Evolutionary conservation across 1,284 basidiomycete species (phyloP), one percentile per base, ranked within the genome.

Genomic region (Moniliella sp.): DNA sequence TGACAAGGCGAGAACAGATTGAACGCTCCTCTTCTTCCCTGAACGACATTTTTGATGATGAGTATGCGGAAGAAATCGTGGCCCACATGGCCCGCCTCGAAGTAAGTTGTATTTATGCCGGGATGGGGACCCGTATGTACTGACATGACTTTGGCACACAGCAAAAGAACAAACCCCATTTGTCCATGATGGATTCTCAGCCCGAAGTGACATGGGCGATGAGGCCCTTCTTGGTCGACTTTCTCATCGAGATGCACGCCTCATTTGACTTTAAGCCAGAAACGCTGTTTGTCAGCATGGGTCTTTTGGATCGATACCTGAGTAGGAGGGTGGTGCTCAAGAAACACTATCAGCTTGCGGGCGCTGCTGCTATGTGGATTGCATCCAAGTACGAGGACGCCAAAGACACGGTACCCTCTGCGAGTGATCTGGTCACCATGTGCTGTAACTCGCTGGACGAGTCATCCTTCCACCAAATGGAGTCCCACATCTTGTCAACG

Each of bases 351-450:
- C 91, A 99, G 61, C 77, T 99, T 32, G 88, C 97, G 33, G 91
- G 91, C 18, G 97, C 91, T 55, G 82, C 88, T 10, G 83, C 91
- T 14, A 70, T 99, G 3, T 88, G 88, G 83, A 94, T 97, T 48
- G 91, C 91, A 4, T 79, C 91, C 50, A 99, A 99, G 65, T 99
- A 91, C 53, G 91, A 99, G 65, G 91, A 99, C 58, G 78, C 84
- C 27, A 97, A 99, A 65, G 88, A 97, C 61, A 80, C 83, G 39
- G 84, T 97, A 2, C 91, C 91, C 7, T 79, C 82, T 1, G 79
- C 94, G 5, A 73, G 78, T 52, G 88, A 97, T 48, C 74, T 99
- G 36, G 76, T 75, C 34, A 76, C 83, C 54, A 84, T 93, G 64
- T 97, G 86, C 65, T 80, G 77, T 50, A 77, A 81, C 48, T 79